Evolutionary conservation across 169 alveolate genomes (phyloP), one percentile per base, ranked within the genome.

Genomic region (Plasmodium falciparum): DNA sequence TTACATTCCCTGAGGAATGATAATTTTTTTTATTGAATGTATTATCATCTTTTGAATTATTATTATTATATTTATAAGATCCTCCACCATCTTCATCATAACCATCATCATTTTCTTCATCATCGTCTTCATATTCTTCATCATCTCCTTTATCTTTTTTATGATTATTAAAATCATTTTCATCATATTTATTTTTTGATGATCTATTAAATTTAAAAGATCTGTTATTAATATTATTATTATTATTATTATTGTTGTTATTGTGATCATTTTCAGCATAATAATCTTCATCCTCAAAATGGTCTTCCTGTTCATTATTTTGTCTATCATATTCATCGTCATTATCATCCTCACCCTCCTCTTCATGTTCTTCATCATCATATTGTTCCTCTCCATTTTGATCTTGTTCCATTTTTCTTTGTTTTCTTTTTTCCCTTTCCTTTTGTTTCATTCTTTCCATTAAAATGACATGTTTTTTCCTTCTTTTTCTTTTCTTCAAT

Each of bases 381-480:
- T 50, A 26, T 56, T 69, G 83, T 12, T 69, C 74, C 39, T 80
- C 91, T n/a, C 58, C 74, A 54, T 52, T 78, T 15, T 66, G 78
- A 9, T 66, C 65, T 59, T 43, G 15, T 39, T 66, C 74, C 73
- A 59, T 74, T 74, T 74, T 73, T 59, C 73, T 58, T 59, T 74
- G 74, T 74, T 67, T 74, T 61, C 33, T 74, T 50, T 76, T 76
- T 52, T 76, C 76, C n/a, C 56, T 67, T 49, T 83, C 73, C 22
- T 67, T 83, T 17, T 69, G 73, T 20, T 59, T 54, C 85, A 83
- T 52, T 26, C 83, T 50, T 54, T 69, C 83, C 91, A 83, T 83
- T 39, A 67, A 54, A 54, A 83, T 83, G 17, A 65, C 89, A 83
- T 83, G 91, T 59, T 83, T 83, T 33, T 50, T 83, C 20, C 91